phyloP scores from a whole-genome alignment of 2,329 filamentous ascomycete genomes.

The Aspergillus quadricinctus region DNA sequence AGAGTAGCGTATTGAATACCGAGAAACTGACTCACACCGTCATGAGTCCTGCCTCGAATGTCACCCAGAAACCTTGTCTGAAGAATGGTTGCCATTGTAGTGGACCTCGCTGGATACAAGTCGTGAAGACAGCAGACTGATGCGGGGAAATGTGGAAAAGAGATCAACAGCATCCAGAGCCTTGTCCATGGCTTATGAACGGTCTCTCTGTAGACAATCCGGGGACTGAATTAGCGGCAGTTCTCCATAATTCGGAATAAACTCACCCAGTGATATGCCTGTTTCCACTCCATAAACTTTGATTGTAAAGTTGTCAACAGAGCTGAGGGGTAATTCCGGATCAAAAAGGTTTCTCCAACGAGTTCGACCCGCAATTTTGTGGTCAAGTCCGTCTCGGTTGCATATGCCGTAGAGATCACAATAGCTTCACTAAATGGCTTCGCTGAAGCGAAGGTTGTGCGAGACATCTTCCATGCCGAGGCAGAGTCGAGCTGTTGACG shows the following conservation, averaged over 20 bases:
- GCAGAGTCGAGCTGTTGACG: too few relatives aligned
- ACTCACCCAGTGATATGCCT: not conserved
- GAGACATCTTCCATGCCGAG: too few relatives aligned
- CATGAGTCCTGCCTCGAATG: slow-evolving; percentile 22
- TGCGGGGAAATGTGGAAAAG: not conserved
- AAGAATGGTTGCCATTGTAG: slow-evolving; percentile 10
- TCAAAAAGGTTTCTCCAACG: not conserved
- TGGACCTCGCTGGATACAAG: not conserved
- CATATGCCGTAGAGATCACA: too few relatives aligned
- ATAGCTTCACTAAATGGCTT: too few relatives aligned
- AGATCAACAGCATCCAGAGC: not conserved
- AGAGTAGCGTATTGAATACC: slow-evolving; percentile 38
- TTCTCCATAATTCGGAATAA: not conserved
- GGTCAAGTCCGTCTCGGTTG: too few relatives aligned
- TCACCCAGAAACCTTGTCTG: slow-evolving; percentile 26
- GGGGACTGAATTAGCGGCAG: not conserved
- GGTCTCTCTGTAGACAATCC: not conserved
- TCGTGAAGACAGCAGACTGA: not conserved
- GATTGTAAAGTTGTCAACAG: not conserved
- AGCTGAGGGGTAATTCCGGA: not conserved
- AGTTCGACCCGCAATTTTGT: too few relatives aligned
- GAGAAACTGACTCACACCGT: slow-evolving; percentile 30
- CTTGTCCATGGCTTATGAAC: not conserved
- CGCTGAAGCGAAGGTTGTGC: too few relatives aligned
- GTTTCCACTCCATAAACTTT: not conserved